Conservation (phyloP, 139 green algal genomes). For the Chlorella vulgaris region DNA sequence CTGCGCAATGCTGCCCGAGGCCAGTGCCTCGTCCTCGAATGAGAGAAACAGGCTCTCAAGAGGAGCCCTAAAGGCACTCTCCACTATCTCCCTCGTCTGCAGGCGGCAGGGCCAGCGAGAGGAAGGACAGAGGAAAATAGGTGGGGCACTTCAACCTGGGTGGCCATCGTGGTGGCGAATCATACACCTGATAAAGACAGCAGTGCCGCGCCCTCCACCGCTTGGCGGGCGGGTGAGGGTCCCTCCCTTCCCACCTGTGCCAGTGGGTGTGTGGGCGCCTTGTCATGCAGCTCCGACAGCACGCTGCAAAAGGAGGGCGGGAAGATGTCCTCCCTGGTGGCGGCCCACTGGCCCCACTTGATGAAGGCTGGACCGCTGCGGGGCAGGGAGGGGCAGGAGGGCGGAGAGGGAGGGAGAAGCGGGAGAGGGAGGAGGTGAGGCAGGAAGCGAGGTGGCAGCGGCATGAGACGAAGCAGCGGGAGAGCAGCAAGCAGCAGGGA, state of each 20-base stretch:
- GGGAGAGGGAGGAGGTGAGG: constrained; percentile 16
- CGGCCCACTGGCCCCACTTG: constrained; percentile 88
- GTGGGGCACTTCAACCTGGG: background rate
- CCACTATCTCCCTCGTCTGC: constrained; percentile 48
- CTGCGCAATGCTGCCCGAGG: constrained; percentile 93
- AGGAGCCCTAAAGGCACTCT: constrained; percentile 70
- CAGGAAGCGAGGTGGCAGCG: constrained; percentile 21
- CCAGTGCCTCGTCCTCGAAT: constrained; percentile 84
- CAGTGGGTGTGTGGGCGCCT: constrained; percentile 74
- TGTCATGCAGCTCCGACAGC: constrained; percentile 74
- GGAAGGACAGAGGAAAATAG: background rate
- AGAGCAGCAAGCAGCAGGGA: background rate
- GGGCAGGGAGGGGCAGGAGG: background rate
- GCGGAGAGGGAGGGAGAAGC: background rate
- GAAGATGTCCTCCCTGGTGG: constrained; percentile 80
- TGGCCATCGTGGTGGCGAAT: background rate
- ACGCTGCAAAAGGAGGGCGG: constrained; percentile 54
- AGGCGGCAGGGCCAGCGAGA: background rate
- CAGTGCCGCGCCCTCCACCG: background rate
- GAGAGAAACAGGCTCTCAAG: constrained; percentile 82
- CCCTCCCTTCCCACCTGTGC: constrained; percentile 7
- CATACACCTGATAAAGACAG: background rate
- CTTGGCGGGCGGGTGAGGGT: background rate
- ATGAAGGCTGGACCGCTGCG: constrained; percentile 76
- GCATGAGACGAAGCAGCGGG: too few relatives aligned